Conservation (phyloP, 1,284 basidiomycete species). For the Ustilago vetiveriae region DNA sequence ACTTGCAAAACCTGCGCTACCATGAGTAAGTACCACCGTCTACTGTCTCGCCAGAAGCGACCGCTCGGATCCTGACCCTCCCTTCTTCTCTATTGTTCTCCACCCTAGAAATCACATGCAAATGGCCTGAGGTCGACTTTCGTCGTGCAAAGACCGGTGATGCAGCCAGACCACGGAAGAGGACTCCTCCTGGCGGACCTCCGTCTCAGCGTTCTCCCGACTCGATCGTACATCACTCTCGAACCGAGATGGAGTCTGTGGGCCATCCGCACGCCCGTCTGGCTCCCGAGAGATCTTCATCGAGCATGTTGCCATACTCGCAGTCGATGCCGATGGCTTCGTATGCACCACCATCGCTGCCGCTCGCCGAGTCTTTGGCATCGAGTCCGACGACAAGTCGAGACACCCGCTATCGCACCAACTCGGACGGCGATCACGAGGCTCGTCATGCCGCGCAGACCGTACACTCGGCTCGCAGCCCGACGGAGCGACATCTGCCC, state of each 20-base stretch:
- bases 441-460: conserved; percentile 6
- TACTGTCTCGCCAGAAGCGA: background rate
- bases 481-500: conserved; percentile 22
- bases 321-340: conserved; percentile 14
- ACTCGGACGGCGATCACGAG: conserved; percentile 33
- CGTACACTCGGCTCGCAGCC: conserved; percentile 12
- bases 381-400: conserved; percentile 13
- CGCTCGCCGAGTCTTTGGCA: background rate
- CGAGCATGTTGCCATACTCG: conserved; percentile 11
- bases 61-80: background rate
- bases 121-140: conserved; percentile 51
- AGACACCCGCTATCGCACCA: conserved; percentile 18
- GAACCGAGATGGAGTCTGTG: conserved; percentile 5
- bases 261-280: conserved; percentile 1
- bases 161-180: conserved; percentile 26
- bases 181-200: conserved; percentile 16
- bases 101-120: conserved; percentile 41
- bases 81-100: background rate
- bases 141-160: conserved; percentile 47
- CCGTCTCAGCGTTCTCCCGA: conserved; percentile 28
- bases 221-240: conserved; percentile 10
- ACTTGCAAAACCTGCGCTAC: conserved; percentile 49
- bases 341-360: background rate
- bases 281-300: background rate
- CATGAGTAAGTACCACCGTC: conserved; percentile 35